Evolutionary conservation across 1,284 basidiomycete genomes (phyloP).

Genomic region (Cutaneotrichosporon mucoides): DNA sequence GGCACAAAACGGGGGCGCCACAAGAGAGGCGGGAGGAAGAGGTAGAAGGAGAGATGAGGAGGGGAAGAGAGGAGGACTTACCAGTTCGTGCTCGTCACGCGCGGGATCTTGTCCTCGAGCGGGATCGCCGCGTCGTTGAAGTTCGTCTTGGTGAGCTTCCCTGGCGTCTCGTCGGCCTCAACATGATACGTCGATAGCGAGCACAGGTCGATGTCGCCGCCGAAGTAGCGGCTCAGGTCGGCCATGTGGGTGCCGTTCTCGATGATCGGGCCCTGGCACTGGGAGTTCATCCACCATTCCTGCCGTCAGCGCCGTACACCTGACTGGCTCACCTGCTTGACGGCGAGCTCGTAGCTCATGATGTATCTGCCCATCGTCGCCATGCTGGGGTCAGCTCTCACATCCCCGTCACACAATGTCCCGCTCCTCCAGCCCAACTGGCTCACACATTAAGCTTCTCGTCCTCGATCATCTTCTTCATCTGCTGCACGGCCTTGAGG

Average conservation of each 20-base stretch:
- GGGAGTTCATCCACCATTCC: constrained; percentile 57
- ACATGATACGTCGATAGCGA: constrained; percentile 46
- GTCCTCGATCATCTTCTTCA: constrained; percentile 54
- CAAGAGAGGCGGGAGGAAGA: too few relatives aligned
- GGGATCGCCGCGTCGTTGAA: constrained; percentile 52
- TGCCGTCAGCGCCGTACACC: constrained; percentile 4
- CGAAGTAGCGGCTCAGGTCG: constrained; percentile 52
- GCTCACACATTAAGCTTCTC: constrained; percentile 53
- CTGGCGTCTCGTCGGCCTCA: constrained; percentile 49
- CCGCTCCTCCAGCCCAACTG: too few relatives aligned
- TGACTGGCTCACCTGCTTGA: constrained; percentile 25
- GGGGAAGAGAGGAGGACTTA: constrained; percentile 12
- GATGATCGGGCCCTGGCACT: constrained; percentile 52
- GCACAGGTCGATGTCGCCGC: constrained; percentile 53
- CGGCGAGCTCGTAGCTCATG: constrained; percentile 48
- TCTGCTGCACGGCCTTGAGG: constrained; percentile 52
- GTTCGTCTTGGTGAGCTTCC: constrained; percentile 49
- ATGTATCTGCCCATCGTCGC: constrained; percentile 53
- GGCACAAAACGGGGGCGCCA: too few relatives aligned
- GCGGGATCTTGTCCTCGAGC: constrained; percentile 45
- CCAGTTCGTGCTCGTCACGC: constrained; percentile 50
- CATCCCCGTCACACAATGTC: too few relatives aligned
- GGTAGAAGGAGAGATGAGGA: too few relatives aligned
- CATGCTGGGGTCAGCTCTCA: constrained; percentile 47
- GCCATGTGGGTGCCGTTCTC: constrained; percentile 55